A percentile compares a stretch with the other conserved stretches of the same genome.
Conservation (phyloP, 192 early-diverging fungal species). For the Chytriomyces sp. region DNA sequence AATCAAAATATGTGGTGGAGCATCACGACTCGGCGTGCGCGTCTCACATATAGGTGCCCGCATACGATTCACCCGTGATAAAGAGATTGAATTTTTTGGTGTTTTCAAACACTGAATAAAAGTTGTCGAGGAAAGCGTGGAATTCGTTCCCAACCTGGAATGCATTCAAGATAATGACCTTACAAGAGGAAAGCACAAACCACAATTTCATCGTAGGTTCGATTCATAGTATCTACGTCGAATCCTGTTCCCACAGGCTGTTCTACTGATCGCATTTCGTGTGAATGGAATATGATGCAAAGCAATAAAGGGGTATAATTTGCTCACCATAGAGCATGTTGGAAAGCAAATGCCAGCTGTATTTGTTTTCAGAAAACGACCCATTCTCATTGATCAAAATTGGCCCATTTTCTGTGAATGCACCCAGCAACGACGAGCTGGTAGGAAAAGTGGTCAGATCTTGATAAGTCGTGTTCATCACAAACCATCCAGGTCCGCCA, state of each 20-base stretch:
- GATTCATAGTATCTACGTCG: not conserved
- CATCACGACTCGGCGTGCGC: too few species aligned
- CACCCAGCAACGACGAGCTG: slow-evolving; percentile 29
- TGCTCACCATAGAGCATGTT: slow-evolving; percentile 57
- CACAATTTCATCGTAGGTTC: slow-evolving; percentile 10
- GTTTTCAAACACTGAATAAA: slow-evolving; percentile 40
- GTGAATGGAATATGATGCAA: not conserved
- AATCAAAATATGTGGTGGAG: too few species aligned
- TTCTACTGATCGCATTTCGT: slow-evolving; percentile 42
- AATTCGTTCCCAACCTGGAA: slow-evolving; percentile 28
- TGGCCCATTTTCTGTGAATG: slow-evolving; percentile 50
- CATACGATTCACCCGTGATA: slow-evolving; percentile 43
- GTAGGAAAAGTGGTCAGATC: not conserved
- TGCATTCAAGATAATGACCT: slow-evolving; percentile 33
- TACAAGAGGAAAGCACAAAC: slow-evolving; percentile 65
- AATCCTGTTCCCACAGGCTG: slow-evolving; percentile 72
- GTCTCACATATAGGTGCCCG: slow-evolving; percentile 48
- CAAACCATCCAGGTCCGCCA: slow-evolving; percentile 17
- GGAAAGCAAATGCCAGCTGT: slow-evolving; percentile 68
- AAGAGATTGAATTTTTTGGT: slow-evolving; percentile 33
- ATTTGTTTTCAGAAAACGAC: slow-evolving; percentile 47
- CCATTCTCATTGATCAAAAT: slow-evolving; percentile 62
- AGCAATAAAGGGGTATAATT: slow-evolving; percentile 6
- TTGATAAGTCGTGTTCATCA: not conserved
- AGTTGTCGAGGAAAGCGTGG: slow-evolving; percentile 33